Base-by-base conservation (phyloP, 306 rosid species). In the Cyclanthera cordifolia region DNA sequence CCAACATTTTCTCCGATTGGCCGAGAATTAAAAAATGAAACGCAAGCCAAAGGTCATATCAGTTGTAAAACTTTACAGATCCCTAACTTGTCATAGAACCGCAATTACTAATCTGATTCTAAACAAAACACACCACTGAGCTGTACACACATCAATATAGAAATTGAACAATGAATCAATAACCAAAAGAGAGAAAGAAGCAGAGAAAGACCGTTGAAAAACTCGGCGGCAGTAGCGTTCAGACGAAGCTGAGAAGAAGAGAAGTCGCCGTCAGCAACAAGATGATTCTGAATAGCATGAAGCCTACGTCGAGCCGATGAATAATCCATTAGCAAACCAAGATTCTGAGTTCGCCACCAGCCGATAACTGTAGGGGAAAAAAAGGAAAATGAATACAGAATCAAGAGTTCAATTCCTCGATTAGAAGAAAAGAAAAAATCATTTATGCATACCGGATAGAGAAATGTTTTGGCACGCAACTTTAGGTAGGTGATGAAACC, bases 241-340 rank as follows among this genome's bases (percentile, higher is more conserved):
- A 79, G 70, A 19, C 74, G 91, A 73, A 93, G 90, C 76, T 75
- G 78, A 53, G 88, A 78, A 9, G 67, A 16, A 45, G 85, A 74
- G 23, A 80, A 72, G 15, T 86, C 90, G 8, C 71, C 76, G 76
- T 75, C 21, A 70, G 86, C 1, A 78, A 65, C 21, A 57, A 93
- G 83, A 77, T 93, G 96, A 49, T 56, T 45, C 55, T 83, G 68
- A 68, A 93, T 85, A 17, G 91, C 85, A 71, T 63, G 56, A 12
- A 90, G 82, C 69, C 99, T 96, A 72, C 96, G 95, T 41, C 80
- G 87, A 30, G 91, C 81, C 67, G 84, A 73, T 34, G 83, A 1
- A n/a, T 82, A 79, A 79, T 92, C 96, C 98, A 91, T 84, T 27
- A 53, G 27, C 63, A 28, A 30, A 37, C 39, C 3, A 46, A 46